Evolutionary conservation across 2,329 filamentous ascomycete species (phyloP), one percentile per base, ranked within the genome.

Genomic region (Cercospora citrullina): DNA sequence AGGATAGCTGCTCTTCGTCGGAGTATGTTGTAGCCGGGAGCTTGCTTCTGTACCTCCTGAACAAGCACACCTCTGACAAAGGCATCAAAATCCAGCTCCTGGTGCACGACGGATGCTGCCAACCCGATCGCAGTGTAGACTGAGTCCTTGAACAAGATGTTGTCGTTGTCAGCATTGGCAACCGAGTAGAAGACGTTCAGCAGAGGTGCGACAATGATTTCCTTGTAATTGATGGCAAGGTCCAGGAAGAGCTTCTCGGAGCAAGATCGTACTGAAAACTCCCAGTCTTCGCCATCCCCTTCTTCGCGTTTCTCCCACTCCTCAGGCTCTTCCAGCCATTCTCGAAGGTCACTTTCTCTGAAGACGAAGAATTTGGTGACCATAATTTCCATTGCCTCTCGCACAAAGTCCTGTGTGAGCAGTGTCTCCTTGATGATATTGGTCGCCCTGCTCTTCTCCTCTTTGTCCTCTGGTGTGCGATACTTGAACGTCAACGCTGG

Each of bases 291-390:
- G 39, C 91, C 89, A 68, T 92, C 88, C 68, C 90, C 91, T 75
- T 96, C 93, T 81, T 97, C 93, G 74, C 90, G 89, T 71, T 91
- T 90, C 79, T 97, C 94, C 94, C 95, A 99, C 64, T 96, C 93
- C 78, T 99, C 93, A 0, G 94, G 93, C 67, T 97, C 93, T 76
- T 96, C 91, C 60, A 96, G 91, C 95, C 95, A 99, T 67, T 93
- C 91, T 69, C 93, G 89, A 0, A 98, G 86, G 79, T 99, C 95
- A 62, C 89, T 88, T 68, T 91, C 87, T 36, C 93, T 88, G 78
- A 98, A 95, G 42, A 95, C 87, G 77, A 99, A 95, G 72, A 97
- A 92, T 74, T 91, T 90, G 0, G 91, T 93, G 62, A 99, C 91
- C 65, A 97, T 88, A 12, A 90, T 84, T 72, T 95, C 92, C 77